These are phyloP conservation scores for Lecanosticta acicola DNA, from an alignment of 2,329 filamentous ascomycete genomes.

Conservation along the genomic window DNA sequence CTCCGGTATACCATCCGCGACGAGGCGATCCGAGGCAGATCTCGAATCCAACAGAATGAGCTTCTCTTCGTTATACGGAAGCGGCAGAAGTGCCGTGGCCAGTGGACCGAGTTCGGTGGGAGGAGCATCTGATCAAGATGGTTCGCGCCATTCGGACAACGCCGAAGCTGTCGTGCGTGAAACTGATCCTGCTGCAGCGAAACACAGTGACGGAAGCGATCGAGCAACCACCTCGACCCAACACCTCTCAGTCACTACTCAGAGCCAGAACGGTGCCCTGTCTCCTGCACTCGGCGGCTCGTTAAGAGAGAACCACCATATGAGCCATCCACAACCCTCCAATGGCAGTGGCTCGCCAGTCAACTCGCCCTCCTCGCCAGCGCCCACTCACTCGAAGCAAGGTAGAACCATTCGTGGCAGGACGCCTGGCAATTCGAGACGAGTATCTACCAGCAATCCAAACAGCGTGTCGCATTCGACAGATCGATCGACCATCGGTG, in stretches of 20 bases:
- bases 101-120: conserved; percentile 44
- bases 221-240: conserved; percentile 41
- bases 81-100: conserved; percentile 48
- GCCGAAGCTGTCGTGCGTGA: conserved; percentile 11
- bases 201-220: conserved; percentile 11
- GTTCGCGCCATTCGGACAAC: conserved; percentile 23
- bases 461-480: conserved; percentile 76
- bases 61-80: conserved; percentile 66
- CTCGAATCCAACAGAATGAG: conserved; percentile 61
- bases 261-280: conserved; percentile 40
- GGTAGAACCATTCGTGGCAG: conserved; percentile 36
- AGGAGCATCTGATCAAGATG: conserved; percentile 43
- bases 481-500: conserved; percentile 55
- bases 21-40: conserved; percentile 27
- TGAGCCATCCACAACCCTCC: conserved; percentile 45
- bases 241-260: conserved; percentile 40
- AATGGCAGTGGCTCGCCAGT: conserved; percentile 77
- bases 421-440: conserved; percentile 56
- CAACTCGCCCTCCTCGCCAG: conserved; percentile 57
- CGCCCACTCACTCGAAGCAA: conserved; percentile 16
- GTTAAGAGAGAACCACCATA: conserved; percentile 42
- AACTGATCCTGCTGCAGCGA: conserved; percentile 11
- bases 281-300: conserved; percentile 32
- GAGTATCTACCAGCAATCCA: conserved; percentile 75
- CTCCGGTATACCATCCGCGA: conserved; percentile 15